These are phyloP conservation scores for Nitzschia sp. DNA, from an alignment of 108 stramenopile species.

Conservation along the genomic window DNA sequence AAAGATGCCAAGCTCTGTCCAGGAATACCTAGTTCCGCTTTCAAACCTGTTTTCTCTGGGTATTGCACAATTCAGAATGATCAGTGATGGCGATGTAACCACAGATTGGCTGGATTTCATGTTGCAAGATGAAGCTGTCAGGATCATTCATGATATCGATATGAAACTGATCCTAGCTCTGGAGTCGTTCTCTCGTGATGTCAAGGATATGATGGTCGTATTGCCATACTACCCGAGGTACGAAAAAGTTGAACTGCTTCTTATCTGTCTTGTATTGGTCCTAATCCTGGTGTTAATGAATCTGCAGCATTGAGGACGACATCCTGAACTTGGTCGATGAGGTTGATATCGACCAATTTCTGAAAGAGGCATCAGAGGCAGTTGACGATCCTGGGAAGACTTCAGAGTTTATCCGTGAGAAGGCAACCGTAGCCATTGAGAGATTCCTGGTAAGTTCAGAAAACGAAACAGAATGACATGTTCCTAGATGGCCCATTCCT, in stretches of 20 bases:
- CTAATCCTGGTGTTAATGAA: no score
- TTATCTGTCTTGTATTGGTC: background rate
- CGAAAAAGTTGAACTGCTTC: conserved; percentile 20
- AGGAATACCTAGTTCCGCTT: conserved; percentile 64
- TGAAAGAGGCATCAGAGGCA: conserved; percentile 70
- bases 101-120: conserved; percentile 84
- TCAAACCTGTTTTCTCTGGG: conserved; percentile 83
- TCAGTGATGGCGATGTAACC: conserved; percentile 52
- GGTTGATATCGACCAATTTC: conserved; percentile 65
- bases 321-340: conserved; percentile 84
- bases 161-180: conserved; percentile 68
- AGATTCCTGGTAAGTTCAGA: conserved; percentile 77
- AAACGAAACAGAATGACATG: background rate
- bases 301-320: conserved; percentile 78
- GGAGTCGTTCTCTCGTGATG: conserved; percentile 70
- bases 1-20: conserved; percentile 56
- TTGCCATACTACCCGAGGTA: conserved; percentile 84
- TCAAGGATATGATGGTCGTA: conserved; percentile 71
- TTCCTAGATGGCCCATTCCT: background rate
- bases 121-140: conserved; percentile 68
- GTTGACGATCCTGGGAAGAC: conserved; percentile 65
- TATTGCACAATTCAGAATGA: conserved; percentile 73
- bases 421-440: conserved; percentile 66
- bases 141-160: conserved; percentile 80
- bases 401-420: conserved; percentile 64